Percentiles rank a stretch among this genome's conserved stretches.
Evolutionary conservation across 257 asterid species (phyloP).

Genomic region (Linaria vulgaris): DNA sequence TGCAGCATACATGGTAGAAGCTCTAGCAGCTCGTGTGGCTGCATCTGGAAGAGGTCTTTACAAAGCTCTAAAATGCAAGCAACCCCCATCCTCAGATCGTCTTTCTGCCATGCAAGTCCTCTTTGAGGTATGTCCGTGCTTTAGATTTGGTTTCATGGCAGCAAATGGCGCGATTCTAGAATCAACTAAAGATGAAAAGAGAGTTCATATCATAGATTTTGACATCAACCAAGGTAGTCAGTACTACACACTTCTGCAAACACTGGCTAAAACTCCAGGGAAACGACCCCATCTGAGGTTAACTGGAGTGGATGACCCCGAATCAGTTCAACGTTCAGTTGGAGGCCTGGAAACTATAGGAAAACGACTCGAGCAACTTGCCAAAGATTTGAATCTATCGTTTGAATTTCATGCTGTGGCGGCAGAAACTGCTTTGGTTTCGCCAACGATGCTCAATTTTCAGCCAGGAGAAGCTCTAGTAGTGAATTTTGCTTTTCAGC

Average conservation of each 20-base stretch:
- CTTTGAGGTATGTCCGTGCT: slow-evolving; percentile 93
- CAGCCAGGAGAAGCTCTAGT: slow-evolving; percentile 66
- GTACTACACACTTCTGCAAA: slow-evolving; percentile 74
- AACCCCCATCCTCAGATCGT: slow-evolving; percentile 65
- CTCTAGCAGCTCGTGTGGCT: slow-evolving; percentile 83
- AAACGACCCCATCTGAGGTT: slow-evolving; percentile 55
- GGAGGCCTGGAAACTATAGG: slow-evolving; percentile 78
- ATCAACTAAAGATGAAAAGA: slow-evolving; percentile 57
- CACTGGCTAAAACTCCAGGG: slow-evolving; percentile 56
- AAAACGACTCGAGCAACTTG: slow-evolving; percentile 64
- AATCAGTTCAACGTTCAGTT: slow-evolving; percentile 71
- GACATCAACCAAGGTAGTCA: slow-evolving; percentile 97
- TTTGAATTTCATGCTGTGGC: slow-evolving; percentile 72
- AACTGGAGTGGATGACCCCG: slow-evolving; percentile 96
- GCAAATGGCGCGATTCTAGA: slow-evolving; percentile 86
- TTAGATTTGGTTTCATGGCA: slow-evolving; percentile 84
- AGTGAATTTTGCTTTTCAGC: slow-evolving; percentile 94
- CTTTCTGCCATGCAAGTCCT: slow-evolving; percentile 97
- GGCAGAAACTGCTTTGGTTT: slow-evolving; percentile 60
- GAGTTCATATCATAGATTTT: slow-evolving; percentile 80
- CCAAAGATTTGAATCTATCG: slow-evolving; percentile 53
- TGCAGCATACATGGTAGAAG: slow-evolving; percentile 97
- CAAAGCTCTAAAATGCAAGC: slow-evolving; percentile 79
- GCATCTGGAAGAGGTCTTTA: slow-evolving; percentile 90
- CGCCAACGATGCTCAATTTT: slow-evolving; percentile 50